These are phyloP conservation scores for Eucalyptus dawsonii DNA, from an alignment of 345 rosid genomes.

Conservation along the genomic window DNA sequence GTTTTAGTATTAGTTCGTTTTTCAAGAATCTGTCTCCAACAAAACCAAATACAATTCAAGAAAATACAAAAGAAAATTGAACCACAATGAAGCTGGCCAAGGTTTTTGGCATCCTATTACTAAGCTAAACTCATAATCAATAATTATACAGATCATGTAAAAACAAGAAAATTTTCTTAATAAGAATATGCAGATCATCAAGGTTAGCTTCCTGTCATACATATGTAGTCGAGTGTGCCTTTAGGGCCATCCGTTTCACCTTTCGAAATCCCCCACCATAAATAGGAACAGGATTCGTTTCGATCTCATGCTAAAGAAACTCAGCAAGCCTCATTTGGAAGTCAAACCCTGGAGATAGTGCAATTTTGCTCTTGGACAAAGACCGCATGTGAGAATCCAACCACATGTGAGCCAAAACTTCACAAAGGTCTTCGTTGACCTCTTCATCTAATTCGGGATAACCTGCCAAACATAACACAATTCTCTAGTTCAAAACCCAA, in stretches of 20 bases:
- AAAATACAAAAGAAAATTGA: neutral
- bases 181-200: neutral
- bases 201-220: neutral
- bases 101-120: neutral
- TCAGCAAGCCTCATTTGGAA: neutral
- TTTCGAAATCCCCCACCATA: neutral
- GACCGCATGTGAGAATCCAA: neutral
- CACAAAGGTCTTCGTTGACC: neutral
- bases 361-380: neutral
- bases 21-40: too few species aligned
- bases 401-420: neutral
- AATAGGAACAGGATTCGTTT: neutral
- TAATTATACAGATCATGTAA: neutral
- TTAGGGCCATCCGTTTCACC: neutral
- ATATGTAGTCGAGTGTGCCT: neutral
- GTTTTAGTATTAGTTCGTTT: fast-evolving
- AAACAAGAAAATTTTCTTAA: neutral
- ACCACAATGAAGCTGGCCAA: neutral
- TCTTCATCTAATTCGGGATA: neutral
- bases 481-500: too few species aligned
- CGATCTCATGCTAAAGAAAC: neutral
- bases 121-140: neutral
- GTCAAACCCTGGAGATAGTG: neutral
- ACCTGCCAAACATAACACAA: too few species aligned
- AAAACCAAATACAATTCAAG: neutral